Percentiles rank a stretch among this genome's conserved stretches.
Conservation (phyloP, 169 alveolate species). For the Plasmodium berghei region DNA sequence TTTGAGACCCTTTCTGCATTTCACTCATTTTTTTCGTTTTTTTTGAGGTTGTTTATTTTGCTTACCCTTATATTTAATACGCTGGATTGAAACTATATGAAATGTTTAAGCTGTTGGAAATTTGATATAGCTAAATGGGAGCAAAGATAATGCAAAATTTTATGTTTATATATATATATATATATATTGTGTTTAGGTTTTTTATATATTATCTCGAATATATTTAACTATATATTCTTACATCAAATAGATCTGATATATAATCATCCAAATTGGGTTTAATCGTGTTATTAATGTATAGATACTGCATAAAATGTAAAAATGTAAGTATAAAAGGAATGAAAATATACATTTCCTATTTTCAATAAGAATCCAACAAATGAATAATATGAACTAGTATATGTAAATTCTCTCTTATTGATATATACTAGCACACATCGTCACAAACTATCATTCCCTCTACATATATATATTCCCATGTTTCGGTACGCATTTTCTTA, state of each 20-base stretch:
- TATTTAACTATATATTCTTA: background rate
- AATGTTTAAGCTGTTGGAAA: constrained; percentile 43
- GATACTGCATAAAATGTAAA: constrained; percentile 26
- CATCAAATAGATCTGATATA: constrained; percentile 41
- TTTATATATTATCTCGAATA: background rate
- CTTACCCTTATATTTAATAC: constrained; percentile 29
- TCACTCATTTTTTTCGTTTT: background rate
- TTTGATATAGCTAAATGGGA: constrained; percentile 33
- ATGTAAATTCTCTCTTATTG: too few relatives aligned
- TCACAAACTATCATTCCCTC: too few relatives aligned
- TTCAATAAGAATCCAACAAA: background rate
- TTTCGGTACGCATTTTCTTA: background rate
- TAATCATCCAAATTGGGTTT: constrained; percentile 63
- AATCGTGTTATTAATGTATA: constrained; percentile 36
- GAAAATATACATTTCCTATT: background rate
- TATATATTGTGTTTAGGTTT: constrained; percentile 1
- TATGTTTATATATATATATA: constrained; percentile 15
- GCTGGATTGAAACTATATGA: constrained; percentile 65
- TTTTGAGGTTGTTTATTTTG: background rate
- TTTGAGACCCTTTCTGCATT: background rate
- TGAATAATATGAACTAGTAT: background rate
- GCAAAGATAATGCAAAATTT: background rate
- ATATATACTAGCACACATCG: too few relatives aligned
- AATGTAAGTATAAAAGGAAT: background rate
- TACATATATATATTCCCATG: too few relatives aligned